Conservation (phyloP, 768 basidiomycete genomes). For the Suillus lakei region DNA sequence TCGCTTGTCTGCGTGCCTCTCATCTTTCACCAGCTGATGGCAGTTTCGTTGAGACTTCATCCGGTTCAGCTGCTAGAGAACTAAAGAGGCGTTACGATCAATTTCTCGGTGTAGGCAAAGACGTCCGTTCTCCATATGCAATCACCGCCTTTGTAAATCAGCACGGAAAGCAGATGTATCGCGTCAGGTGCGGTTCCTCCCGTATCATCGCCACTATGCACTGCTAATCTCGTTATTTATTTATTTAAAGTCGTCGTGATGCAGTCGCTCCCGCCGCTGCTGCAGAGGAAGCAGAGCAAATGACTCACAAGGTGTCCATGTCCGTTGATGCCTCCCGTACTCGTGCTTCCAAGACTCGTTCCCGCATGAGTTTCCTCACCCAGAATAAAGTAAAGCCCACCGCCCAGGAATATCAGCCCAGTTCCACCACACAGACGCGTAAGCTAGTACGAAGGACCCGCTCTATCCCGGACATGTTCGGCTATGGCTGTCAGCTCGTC, state of each 20-base stretch:
- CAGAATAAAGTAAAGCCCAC: constrained; percentile 54
- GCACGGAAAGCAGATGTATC: constrained; percentile 77
- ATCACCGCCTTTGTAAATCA: constrained; percentile 86
- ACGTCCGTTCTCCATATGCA: constrained; percentile 76
- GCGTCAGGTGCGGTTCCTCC: constrained; percentile 59
- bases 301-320: constrained; percentile 36
- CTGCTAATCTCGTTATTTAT: background rate
- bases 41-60: constrained; percentile 81
- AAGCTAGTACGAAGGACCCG: constrained; percentile 71
- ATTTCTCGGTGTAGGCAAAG: constrained; percentile 64
- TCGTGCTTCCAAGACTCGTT: constrained; percentile 52
- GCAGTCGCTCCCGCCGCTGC: constrained; percentile 62
- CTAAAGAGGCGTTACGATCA: constrained; percentile 80
- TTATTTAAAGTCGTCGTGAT: constrained; percentile 55
- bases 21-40: constrained; percentile 58
- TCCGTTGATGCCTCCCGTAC: constrained; percentile 43
- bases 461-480: constrained; percentile 68
- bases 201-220: background rate
- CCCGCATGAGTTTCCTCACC: constrained; percentile 65
- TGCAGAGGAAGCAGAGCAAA: constrained; percentile 51
- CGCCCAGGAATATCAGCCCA: constrained; percentile 31
- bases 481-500: constrained; percentile 28
- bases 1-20: background rate
- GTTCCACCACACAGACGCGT: constrained; percentile 37
- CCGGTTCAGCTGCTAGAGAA: constrained; percentile 74